Percentiles rank a stretch among this genome's conserved stretches.
These are phyloP conservation scores for Blastobotrys elegans DNA, from an alignment of 1,139 yeast species.

Conservation along the genomic window DNA sequence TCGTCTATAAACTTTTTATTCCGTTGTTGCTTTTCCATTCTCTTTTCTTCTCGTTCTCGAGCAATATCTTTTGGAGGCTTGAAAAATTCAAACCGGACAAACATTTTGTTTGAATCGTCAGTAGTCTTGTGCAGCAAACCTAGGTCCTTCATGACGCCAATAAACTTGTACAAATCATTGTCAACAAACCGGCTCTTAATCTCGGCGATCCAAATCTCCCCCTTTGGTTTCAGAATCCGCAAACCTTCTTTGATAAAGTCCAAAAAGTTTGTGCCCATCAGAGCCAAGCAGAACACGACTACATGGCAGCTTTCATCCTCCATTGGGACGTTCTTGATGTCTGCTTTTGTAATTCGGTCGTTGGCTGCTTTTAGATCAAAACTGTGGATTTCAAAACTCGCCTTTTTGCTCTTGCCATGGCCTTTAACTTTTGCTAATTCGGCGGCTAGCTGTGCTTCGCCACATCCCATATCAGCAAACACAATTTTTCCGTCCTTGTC, in stretches of 20 bases:
- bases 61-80: constrained; percentile 73
- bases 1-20: constrained; percentile 56
- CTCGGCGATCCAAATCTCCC: constrained; percentile 97
- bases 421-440: constrained; percentile 48
- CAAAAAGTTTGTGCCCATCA: constrained; percentile 95
- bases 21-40: constrained; percentile 52
- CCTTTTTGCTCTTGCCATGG: constrained; percentile 35
- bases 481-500: constrained; percentile 46
- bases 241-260: constrained; percentile 90
- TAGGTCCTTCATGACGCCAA: constrained; percentile 62
- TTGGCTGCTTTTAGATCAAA: constrained; percentile 87
- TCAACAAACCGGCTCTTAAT: constrained; percentile 87
- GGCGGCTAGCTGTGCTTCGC: constrained; percentile 82
- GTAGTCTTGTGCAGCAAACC: constrained; percentile 89
- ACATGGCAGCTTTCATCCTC: constrained; percentile 71
- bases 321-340: constrained; percentile 84
- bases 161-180: constrained; percentile 57
- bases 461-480: constrained; percentile 98
- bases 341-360: constrained; percentile 90
- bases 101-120: constrained; percentile 88
- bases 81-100: constrained; percentile 87
- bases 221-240: constrained; percentile 80
- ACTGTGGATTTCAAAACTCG: constrained; percentile 63
- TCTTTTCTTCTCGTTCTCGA: constrained; percentile 56
- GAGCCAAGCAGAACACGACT: constrained; percentile 85